Conservation (phyloP, 805 yeast species). For the Starmera amethionina region DNA sequence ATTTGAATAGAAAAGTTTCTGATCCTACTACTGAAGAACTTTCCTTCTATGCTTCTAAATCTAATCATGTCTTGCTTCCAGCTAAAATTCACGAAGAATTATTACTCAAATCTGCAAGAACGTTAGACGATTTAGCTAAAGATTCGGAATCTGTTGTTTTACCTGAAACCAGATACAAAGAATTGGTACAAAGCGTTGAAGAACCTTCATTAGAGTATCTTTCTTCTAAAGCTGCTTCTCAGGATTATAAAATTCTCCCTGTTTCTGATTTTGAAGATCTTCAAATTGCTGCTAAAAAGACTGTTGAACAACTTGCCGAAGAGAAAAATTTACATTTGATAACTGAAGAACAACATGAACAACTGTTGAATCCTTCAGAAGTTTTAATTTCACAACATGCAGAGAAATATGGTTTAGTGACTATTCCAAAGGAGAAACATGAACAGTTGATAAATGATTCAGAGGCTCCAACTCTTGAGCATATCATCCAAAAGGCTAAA, state of each 20-base stretch:
- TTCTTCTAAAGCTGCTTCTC: background rate
- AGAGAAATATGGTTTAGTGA: background rate
- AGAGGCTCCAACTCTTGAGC: constrained; percentile 1
- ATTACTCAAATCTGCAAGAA: constrained; percentile 4
- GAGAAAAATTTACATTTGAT: background rate
- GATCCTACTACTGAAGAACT: constrained; percentile 11
- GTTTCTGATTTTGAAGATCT: constrained; percentile 1
- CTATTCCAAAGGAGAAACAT: constrained; percentile 1
- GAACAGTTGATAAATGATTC: background rate
- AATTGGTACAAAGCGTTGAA: background rate
- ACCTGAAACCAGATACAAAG: constrained; percentile 6
- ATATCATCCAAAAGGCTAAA: background rate
- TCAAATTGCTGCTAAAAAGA: background rate
- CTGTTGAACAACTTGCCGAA: background rate
- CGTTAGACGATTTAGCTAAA: constrained; percentile 2
- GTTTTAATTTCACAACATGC: constrained; percentile 8
- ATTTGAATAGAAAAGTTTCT: constrained; percentile 7
- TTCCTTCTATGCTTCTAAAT: background rate
- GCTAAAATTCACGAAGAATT: constrained; percentile 4
- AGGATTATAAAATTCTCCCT: constrained; percentile 5
- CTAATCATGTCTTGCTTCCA: constrained; percentile 6
- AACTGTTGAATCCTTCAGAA: constrained; percentile 1
- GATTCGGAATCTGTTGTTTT: constrained; percentile 13
- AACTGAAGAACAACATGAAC: constrained; percentile 1
- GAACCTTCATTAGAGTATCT: constrained; percentile 1